Conservation (phyloP, 305 asterid genomes). For the Fraxinus velutina region DNA sequence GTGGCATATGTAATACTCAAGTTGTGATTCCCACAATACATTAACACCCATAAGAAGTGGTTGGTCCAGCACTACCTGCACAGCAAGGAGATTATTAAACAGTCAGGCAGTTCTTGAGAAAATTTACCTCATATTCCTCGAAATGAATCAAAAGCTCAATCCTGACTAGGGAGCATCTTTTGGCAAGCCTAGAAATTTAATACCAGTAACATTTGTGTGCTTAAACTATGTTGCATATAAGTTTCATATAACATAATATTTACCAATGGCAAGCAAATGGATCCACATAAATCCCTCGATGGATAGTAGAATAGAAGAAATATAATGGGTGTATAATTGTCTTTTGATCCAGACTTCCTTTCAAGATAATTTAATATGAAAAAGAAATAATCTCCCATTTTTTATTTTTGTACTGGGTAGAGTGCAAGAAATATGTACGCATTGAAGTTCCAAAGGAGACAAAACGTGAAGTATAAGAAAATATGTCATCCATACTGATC, state of each 20-base stretch:
- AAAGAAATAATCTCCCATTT: conserved; percentile 7
- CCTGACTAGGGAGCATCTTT: conserved; percentile 11
- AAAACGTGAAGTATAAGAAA: neutral
- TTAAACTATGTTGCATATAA: conserved; percentile 7
- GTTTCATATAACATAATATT: neutral
- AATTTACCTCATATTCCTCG: neutral
- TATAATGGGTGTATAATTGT: neutral
- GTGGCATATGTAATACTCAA: conserved; percentile 86
- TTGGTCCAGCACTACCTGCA: conserved; percentile 89
- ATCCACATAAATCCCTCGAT: conserved; percentile 14
- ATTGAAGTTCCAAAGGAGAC: neutral
- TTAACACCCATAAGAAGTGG: conserved; percentile 90
- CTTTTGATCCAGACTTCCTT: conserved; percentile 1
- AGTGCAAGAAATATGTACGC: neutral
- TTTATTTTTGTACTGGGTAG: conserved; percentile 1
- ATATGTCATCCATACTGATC: conserved; percentile 1
- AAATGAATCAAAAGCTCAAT: conserved; percentile 8
- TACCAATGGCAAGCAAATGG: conserved; percentile 3
- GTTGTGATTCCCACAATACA: conserved; percentile 95
- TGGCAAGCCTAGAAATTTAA: conserved; percentile 10
- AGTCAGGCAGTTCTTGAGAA: conserved; percentile 20
- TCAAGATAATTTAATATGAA: conserved; percentile 13
- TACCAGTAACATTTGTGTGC: conserved; percentile 17
- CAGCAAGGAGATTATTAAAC: conserved; percentile 28
- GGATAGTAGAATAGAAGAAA: conserved; percentile 7